Base-by-base conservation (phyloP, 2,329 filamentous ascomycete genomes). In the Xylariaceae sp. region DNA sequence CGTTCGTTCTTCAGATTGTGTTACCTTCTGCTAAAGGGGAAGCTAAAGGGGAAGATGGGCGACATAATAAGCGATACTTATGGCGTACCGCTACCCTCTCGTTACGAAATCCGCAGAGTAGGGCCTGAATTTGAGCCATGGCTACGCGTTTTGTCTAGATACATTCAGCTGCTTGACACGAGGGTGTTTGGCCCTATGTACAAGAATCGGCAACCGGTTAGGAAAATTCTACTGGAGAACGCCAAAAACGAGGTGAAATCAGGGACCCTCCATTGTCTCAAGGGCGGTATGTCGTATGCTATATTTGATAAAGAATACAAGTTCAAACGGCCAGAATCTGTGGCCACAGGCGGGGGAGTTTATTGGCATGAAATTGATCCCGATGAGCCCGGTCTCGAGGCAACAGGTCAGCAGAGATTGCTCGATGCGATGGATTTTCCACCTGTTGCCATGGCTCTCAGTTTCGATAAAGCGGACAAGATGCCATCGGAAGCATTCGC, bases 341-440 rank as follows among this genome's bases (percentile, higher is more conserved):
- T 48, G 9, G 49, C 47, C 2, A 57, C 48, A 9, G 58, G 61
- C 11, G 61, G 60, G 9, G 51, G 45, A 4, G 52, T 59, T 33
- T 62, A 60, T 51, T 64, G 61, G 60, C 44, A 57, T 13, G 59
- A 62, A 19, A 55, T 63, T 41, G 56, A 64, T 31, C 47, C 58
- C 9, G 34, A 59, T 10, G 59, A 62, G 22, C 55, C 59, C 10
- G n/a, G 58, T 45, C 49, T 61, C 19, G 48, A 59, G 47, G 39
- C 43, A 11, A 31, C 51, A 22, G 53, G 49, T n/a, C 28, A 19
- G n/a, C 49, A 58, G 46, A 55, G 54, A 44, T 31, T 63, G 22
- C 40, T 56, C 31, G 59, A 62, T 11, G 60, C 54, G 16, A 49
- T 63, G 38, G 60, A 63, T 44, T 62, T 63, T 33, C 60, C 59